Evolutionary conservation across 805 yeast genomes (phyloP), one percentile per base, ranked within the genome.

Genomic region (Metschnikowia gelsemii): DNA sequence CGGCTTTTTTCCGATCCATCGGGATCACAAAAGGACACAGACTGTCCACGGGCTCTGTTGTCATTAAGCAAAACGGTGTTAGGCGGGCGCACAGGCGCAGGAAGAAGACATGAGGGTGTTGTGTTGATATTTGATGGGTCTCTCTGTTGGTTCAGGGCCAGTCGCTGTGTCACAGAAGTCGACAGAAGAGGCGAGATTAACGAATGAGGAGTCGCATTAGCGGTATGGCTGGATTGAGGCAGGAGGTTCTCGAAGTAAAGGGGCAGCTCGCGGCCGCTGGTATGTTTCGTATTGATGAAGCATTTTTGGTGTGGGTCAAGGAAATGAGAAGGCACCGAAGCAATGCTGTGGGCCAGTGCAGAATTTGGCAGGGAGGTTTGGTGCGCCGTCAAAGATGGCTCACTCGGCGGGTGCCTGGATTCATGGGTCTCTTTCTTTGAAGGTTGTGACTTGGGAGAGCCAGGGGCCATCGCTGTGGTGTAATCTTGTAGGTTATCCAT

Each of bases 11-110:
- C 75, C 38, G 57, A 64, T 17, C 47, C 50, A 33, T 64, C 66
- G 31, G 57, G 49, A 38, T 65, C 71, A 20, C 63, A 59, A 42
- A 70, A 70, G 4, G 70, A 63, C 14, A 67, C 72, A 12, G 59
- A 43, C 45, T 43, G 48, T 21, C 42, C 38, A 8, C 47, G 41
- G 5, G 41, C 21, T 21, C 45, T 30, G 29, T 12, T 31, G 12
- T 45, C 49, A 23, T 20, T 16, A 12, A 38, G 43, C 4, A 38
- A 32, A 5, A 42, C 36, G 8, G 39, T 26, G 9, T 37, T 41
- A 6, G 30, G 21, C 4, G 48, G 45, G 11, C 44, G 40, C 29
- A 40, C 35, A 3, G 44, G 44, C 12, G 40, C 35, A 6, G 44
- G 44, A 14, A 40, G 44, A 12, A 40, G 44, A 20, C 44, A 40